phyloP scores from a whole-genome alignment of 176 grass and related monocot genomes.

The Carex kokanica region DNA sequence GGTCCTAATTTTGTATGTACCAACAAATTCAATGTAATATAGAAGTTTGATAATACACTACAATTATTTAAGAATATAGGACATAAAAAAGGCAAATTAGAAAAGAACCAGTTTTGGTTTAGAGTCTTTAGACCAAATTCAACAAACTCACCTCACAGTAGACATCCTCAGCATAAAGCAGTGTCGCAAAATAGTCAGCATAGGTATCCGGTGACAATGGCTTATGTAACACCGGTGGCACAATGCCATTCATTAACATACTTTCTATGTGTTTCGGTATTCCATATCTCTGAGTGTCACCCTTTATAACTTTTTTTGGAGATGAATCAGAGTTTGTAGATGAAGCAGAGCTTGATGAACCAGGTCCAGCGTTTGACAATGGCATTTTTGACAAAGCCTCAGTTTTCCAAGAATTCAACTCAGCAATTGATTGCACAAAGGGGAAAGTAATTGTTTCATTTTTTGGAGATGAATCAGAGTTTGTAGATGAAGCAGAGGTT shows the following conservation, averaged over 20 bases:
- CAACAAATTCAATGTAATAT: not conserved
- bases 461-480: not conserved
- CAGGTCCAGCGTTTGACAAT: not conserved
- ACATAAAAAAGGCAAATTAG: not conserved
- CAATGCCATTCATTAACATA: slow-evolving; percentile 7
- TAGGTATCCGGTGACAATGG: slow-evolving; percentile 17
- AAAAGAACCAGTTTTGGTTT: too few relatives aligned
- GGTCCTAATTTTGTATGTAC: not conserved
- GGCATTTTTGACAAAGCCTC: not conserved
- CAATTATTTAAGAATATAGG: not conserved
- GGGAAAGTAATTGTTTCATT: too few relatives aligned
- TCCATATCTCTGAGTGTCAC: slow-evolving; percentile 3
- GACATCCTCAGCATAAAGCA: slow-evolving; percentile 35
- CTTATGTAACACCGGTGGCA: slow-evolving; percentile 12
- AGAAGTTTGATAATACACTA: not conserved
- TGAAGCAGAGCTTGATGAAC: too few relatives aligned
- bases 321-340: not conserved
- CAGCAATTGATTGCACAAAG: not conserved
- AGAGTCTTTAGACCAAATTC: not conserved
- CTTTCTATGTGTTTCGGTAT: slow-evolving; percentile 21
- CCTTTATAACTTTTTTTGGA: not conserved
- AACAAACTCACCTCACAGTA: slow-evolving; percentile 23
- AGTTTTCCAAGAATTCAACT: not conserved
- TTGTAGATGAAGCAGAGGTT: too few relatives aligned
- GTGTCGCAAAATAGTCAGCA: slow-evolving; percentile 17